These are phyloP conservation scores for Ceratobasidium papillatum DNA, from an alignment of 1,284 basidiomycete genomes.

Conservation along the genomic window DNA sequence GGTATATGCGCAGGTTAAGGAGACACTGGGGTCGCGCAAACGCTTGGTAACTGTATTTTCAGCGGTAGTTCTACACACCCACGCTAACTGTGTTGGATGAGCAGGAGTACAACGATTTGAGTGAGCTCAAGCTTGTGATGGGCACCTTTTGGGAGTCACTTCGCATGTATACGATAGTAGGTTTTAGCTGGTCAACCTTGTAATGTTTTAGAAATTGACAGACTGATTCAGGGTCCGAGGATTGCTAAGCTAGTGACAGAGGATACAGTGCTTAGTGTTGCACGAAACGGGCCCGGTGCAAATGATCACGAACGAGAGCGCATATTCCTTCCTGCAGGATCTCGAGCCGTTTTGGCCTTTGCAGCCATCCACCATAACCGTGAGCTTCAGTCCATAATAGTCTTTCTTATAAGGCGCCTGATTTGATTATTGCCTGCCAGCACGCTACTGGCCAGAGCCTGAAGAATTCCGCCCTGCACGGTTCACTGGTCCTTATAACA, in stretches of 20 bases:
- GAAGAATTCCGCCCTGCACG: slow-evolving; percentile 35
- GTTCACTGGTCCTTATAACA: slow-evolving; percentile 35
- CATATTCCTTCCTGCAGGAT: slow-evolving; percentile 3
- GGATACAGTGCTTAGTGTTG: neutral
- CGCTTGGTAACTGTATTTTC: neutral
- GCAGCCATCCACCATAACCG: too few relatives aligned
- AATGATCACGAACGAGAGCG: neutral
- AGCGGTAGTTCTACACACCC: neutral
- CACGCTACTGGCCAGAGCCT: slow-evolving; percentile 40
- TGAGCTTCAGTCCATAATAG: too few relatives aligned
- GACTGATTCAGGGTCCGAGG: neutral
- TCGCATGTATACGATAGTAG: slow-evolving; percentile 38
- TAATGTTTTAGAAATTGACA: neutral
- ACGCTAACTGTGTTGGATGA: neutral
- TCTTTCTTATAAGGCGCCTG: too few relatives aligned
- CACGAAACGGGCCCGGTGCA: neutral
- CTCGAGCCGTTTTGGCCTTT: neutral
- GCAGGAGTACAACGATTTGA: slow-evolving; percentile 39
- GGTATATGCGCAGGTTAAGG: slow-evolving; percentile 28
- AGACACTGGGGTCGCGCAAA: slow-evolving; percentile 10
- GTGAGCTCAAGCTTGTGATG: slow-evolving; percentile 18
- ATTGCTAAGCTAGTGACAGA: neutral
- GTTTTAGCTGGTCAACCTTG: neutral
- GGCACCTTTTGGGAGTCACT: slow-evolving; percentile 30
- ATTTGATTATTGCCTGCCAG: neutral